A percentile compares a stretch with the other conserved stretches of the same genome.
These are phyloP conservation scores for Fusarium tjaetaba DNA, from an alignment of 2,329 filamentous ascomycete species.

Conservation along the genomic window DNA sequence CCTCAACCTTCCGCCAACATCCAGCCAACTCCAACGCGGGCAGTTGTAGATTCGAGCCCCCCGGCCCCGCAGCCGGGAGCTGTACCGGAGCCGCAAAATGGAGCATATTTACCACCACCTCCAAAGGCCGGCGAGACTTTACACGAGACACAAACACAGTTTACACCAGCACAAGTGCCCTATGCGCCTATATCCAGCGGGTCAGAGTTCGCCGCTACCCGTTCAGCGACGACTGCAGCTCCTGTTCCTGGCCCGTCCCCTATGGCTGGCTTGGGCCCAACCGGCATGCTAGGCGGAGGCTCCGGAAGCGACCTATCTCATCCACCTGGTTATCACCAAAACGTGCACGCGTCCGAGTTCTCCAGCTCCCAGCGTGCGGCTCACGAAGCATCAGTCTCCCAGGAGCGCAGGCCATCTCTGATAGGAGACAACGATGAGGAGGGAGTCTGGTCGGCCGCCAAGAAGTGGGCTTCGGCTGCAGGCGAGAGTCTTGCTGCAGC, in stretches of 20 bases:
- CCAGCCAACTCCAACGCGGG: conserved; percentile 57
- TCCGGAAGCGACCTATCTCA: conserved; percentile 52
- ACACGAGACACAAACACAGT: conserved; percentile 48
- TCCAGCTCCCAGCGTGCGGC: conserved; percentile 58
- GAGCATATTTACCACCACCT: conserved; percentile 57
- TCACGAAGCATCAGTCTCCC: conserved; percentile 48
- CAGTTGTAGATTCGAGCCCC: conserved; percentile 51
- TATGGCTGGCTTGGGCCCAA: conserved; percentile 40
- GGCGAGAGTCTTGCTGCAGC: conserved; percentile 67
- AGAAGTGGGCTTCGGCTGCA: conserved; percentile 66
- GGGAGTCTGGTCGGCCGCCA: conserved; percentile 65
- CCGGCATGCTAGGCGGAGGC: conserved; percentile 42
- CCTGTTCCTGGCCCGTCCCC: conserved; percentile 44
- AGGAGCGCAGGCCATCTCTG: conserved; percentile 35
- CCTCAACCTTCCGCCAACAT: conserved; percentile 48
- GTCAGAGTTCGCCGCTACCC: conserved; percentile 55
- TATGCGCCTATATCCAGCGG: conserved; percentile 58
- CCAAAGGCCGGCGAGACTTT: conserved; percentile 60
- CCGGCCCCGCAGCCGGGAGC: conserved; percentile 68
- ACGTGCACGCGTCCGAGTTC: conserved; percentile 62
- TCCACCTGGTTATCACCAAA: conserved; percentile 67
- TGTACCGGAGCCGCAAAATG: conserved; percentile 55
- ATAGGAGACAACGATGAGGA: conserved; percentile 49
- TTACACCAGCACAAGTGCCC: conserved; percentile 58
- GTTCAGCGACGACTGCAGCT: conserved; percentile 56